Evolutionary conservation across 1,284 basidiomycete species (phyloP).

Genomic region (Neonothopanus nambi): DNA sequence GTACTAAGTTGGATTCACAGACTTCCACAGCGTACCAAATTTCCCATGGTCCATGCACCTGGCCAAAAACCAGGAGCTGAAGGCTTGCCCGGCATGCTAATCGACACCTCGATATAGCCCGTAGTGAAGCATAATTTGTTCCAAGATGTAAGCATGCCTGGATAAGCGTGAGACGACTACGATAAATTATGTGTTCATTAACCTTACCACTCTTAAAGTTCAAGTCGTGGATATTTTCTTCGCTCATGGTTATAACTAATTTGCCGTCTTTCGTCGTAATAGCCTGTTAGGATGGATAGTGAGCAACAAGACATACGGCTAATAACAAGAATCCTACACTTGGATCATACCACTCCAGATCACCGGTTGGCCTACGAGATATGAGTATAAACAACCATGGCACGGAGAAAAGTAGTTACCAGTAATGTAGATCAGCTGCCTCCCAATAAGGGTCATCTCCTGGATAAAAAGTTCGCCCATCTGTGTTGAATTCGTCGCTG

Average conservation of each 20-base stretch:
- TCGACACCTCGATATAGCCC: slow-evolving; percentile 81
- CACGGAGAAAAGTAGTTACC: slow-evolving; percentile 40
- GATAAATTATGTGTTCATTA: neutral
- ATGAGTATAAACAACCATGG: neutral
- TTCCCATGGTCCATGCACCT: slow-evolving; percentile 83
- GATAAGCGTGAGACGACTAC: slow-evolving; percentile 8
- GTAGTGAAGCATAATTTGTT: slow-evolving; percentile 95
- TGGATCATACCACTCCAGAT: slow-evolving; percentile 86
- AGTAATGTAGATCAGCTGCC: slow-evolving; percentile 71
- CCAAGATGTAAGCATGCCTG: slow-evolving; percentile 81
- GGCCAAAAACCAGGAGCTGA: slow-evolving; percentile 77
- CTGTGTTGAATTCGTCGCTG: slow-evolving; percentile 88
- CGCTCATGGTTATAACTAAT: slow-evolving; percentile 73
- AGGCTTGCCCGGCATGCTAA: slow-evolving; percentile 80
- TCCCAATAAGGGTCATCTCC: slow-evolving; percentile 83
- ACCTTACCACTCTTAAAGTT: slow-evolving; percentile 76
- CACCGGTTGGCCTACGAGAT: slow-evolving; percentile 70
- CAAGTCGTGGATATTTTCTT: slow-evolving; percentile 64
- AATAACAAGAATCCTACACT: slow-evolving; percentile 38
- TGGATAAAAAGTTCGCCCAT: slow-evolving; percentile 77
- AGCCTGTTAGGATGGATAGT: slow-evolving; percentile 36
- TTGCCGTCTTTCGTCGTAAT: slow-evolving; percentile 72
- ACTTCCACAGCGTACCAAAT: slow-evolving; percentile 50
- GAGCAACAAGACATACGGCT: neutral
- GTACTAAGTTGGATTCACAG: neutral